phyloP scores from a whole-genome alignment of 306 rosid species.

The Gleditsia sinensis region DNA sequence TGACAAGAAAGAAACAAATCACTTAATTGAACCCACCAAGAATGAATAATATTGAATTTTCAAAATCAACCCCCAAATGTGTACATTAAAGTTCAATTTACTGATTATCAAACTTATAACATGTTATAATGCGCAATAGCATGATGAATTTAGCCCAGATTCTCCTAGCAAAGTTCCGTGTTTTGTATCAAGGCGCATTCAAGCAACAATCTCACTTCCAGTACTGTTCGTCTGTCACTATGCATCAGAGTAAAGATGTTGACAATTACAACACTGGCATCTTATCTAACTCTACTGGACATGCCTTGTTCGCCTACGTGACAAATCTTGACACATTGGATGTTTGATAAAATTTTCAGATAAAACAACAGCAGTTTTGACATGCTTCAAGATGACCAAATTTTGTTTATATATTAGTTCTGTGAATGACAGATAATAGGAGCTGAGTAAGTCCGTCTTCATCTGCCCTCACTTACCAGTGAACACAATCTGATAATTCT shows the following conservation, averaged over 20 bases:
- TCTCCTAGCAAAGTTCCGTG: background rate
- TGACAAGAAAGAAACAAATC: conserved; percentile 17
- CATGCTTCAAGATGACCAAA: conserved; percentile 1
- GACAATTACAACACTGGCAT: background rate
- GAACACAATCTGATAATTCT: background rate
- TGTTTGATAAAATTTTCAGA: background rate
- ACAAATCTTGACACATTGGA: background rate
- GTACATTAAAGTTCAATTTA: conserved; percentile 7
- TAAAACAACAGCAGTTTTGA: background rate
- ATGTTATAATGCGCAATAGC: background rate
- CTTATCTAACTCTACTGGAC: background rate
- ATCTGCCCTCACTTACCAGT: background rate
- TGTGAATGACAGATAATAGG: background rate
- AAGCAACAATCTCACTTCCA: conserved; percentile 6
- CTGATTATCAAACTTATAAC: conserved; percentile 14
- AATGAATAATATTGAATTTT: conserved; percentile 7
- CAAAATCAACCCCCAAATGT: background rate
- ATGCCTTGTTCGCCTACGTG: background rate
- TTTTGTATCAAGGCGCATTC: background rate
- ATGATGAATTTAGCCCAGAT: conserved; percentile 4
- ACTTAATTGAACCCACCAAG: conserved; percentile 19
- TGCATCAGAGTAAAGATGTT: background rate
- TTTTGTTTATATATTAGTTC: no score
- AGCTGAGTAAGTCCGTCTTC: background rate
- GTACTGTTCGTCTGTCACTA: background rate